A percentile compares a stretch with the other conserved stretches of the same genome.
Conservation (phyloP, 2,329 filamentous ascomycete species). For the Ceratocystis lukuohia region DNA sequence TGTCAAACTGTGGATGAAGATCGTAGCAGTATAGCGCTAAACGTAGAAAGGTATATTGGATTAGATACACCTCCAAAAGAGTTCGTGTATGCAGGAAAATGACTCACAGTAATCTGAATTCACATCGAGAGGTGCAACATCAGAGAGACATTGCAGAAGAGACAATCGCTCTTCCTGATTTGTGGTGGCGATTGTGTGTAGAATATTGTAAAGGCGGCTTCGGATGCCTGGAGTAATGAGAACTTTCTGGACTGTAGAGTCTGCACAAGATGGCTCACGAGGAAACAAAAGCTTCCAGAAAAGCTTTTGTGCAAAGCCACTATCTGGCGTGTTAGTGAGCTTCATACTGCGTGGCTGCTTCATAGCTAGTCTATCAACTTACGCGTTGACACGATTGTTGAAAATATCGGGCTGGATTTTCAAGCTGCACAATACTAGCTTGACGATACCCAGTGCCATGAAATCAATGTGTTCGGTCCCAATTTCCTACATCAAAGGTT, state of each 20-base stretch:
- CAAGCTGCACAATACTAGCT: background rate
- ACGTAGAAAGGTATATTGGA: background rate
- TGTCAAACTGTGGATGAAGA: conserved; percentile 48
- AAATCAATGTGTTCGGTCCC: background rate
- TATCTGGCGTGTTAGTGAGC: conserved; percentile 18
- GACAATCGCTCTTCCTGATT: background rate
- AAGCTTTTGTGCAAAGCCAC: conserved; percentile 30
- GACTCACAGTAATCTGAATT: conserved; percentile 4
- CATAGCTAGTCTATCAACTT: background rate
- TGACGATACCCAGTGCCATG: background rate
- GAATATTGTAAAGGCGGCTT: background rate
- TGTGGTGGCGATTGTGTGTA: background rate
- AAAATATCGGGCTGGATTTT: conserved; percentile 3
- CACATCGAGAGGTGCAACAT: conserved; percentile 23
- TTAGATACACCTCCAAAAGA: background rate
- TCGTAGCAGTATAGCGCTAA: conserved; percentile 46
- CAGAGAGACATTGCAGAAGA: background rate
- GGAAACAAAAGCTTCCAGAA: conserved; percentile 57
- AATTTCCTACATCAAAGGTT: conserved; percentile 1
- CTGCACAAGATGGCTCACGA: conserved; percentile 27
- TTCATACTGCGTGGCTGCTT: background rate
- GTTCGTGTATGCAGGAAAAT: background rate
- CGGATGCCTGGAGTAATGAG: background rate
- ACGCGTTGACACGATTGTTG: background rate
- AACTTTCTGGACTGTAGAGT: conserved; percentile 24